A percentile compares a stretch with the other conserved stretches of the same genome.
Conservation (phyloP, 2,329 filamentous ascomycete genomes). For the Arthrobotrys iridis region DNA sequence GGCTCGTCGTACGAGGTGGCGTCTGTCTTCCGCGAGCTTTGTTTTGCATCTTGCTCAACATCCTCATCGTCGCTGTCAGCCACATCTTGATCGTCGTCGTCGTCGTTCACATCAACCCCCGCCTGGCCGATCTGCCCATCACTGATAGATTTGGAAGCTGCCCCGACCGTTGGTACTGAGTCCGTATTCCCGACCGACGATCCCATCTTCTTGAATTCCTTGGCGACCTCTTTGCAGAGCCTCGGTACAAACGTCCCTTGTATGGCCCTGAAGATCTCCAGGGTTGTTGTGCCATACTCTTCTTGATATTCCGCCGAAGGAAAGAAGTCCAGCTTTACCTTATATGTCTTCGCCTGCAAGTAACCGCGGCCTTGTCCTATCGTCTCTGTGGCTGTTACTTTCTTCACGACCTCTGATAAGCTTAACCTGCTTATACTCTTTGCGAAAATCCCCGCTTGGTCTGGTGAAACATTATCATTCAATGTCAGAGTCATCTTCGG, state of each 20-base stretch:
- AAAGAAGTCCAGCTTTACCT: conserved; percentile 84
- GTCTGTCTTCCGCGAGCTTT: conserved; percentile 78
- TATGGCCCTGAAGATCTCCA: conserved; percentile 81
- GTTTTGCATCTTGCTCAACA: conserved; percentile 82
- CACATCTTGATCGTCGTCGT: conserved; percentile 60
- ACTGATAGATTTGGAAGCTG: conserved; percentile 66
- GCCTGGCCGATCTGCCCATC: conserved; percentile 65
- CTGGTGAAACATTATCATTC: conserved; percentile 74
- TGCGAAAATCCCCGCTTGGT: conserved; percentile 80
- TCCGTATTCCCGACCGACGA: conserved; percentile 70
- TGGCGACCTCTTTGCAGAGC: conserved; percentile 75
- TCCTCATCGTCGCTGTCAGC: conserved; percentile 75
- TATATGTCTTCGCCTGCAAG: conserved; percentile 82
- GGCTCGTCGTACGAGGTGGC: conserved; percentile 87
- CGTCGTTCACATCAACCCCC: conserved; percentile 44
- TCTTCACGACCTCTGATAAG: conserved; percentile 83
- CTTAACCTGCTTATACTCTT: conserved; percentile 91
- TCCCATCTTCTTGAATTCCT: conserved; percentile 81
- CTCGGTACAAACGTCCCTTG: conserved; percentile 80
- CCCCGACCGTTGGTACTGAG: conserved; percentile 79
- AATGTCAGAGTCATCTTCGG: conserved; percentile 87
- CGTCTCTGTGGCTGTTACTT: conserved; percentile 80
- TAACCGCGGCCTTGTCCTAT: conserved; percentile 76
- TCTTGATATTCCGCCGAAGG: conserved; percentile 81
- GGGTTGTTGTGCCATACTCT: conserved; percentile 82